A percentile compares a stretch with the other conserved stretches of the same genome.
phyloP scores from a whole-genome alignment of 208 protist genomes.

The Leishmania lainsoni region DNA sequence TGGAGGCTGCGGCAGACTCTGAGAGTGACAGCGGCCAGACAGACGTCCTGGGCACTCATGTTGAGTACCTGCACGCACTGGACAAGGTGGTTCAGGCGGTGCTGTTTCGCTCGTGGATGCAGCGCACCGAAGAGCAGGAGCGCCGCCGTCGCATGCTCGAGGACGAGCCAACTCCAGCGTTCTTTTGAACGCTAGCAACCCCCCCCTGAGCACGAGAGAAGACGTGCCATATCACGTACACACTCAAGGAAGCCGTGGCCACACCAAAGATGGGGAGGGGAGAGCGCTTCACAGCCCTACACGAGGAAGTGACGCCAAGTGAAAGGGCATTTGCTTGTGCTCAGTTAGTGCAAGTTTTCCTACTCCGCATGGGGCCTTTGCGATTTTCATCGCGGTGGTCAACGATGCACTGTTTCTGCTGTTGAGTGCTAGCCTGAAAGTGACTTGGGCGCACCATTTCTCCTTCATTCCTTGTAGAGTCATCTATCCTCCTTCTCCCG shows the following conservation, averaged over 20 bases:
- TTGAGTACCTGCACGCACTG: conserved; percentile 63
- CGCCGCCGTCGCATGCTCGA: conserved; percentile 65
- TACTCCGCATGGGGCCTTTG: neutral
- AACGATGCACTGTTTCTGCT: neutral
- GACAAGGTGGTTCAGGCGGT: conserved; percentile 80
- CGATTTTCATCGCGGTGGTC: neutral
- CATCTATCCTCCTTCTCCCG: neutral
- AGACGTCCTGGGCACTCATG: conserved; percentile 28
- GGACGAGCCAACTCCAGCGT: conserved; percentile 36
- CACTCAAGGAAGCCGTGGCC: neutral
- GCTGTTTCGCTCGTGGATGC: conserved; percentile 59
- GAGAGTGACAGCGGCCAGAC: conserved; percentile 18
- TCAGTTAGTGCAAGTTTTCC: neutral
- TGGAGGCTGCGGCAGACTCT: conserved; percentile 15
- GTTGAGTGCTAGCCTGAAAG: neutral
- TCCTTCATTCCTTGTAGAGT: neutral
- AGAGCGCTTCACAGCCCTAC: neutral
- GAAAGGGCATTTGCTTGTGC: neutral
- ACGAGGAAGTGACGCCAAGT: neutral
- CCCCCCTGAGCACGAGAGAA: neutral
- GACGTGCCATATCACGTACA: neutral
- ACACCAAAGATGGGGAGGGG: neutral
- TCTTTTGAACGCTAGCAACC: conserved; percentile 22
- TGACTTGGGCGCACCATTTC: neutral
- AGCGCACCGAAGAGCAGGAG: conserved; percentile 64